Conservation (phyloP, 2,329 filamentous ascomycete genomes). For the Boeremia exigua region DNA sequence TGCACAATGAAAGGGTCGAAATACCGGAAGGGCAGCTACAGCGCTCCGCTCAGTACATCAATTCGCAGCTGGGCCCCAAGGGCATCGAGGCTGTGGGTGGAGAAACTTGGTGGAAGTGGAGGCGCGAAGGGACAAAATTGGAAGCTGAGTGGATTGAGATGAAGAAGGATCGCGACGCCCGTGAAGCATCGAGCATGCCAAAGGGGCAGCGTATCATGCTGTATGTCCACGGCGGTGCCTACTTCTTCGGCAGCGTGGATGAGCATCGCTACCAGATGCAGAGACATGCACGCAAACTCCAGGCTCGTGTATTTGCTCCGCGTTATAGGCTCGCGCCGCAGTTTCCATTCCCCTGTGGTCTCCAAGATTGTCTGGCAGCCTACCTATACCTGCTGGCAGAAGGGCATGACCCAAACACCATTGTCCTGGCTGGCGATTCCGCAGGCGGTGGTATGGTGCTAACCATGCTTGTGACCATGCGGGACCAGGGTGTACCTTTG, state of each 20-base stretch:
- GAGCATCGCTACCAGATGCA: constrained; percentile 99
- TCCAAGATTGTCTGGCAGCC: constrained; percentile 87
- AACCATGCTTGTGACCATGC: constrained; percentile 76
- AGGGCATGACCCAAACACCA: constrained; percentile 76
- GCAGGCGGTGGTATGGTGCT: constrained; percentile 91
- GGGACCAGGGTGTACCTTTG: constrained; percentile 81
- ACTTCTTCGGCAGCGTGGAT: constrained; percentile 94
- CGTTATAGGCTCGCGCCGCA: constrained; percentile 88
- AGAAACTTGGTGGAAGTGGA: constrained; percentile 76
- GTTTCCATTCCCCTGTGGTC: constrained; percentile 91
- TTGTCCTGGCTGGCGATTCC: constrained; percentile 89
- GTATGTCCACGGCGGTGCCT: constrained; percentile 92
- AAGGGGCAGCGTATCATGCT: constrained; percentile 80
- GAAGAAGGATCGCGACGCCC: constrained; percentile 77
- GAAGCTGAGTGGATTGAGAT: constrained; percentile 97
- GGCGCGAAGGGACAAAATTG: constrained; percentile 67
- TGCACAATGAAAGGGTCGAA: constrained; percentile 73
- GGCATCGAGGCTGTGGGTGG: constrained; percentile 83
- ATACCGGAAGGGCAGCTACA: constrained; percentile 70
- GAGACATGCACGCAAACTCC: constrained; percentile 90
- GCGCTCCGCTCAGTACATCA: constrained; percentile 69
- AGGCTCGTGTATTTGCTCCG: constrained; percentile 84
- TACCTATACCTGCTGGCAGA: constrained; percentile 80
- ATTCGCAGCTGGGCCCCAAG: constrained; percentile 75
- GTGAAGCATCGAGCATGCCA: constrained; percentile 64